A percentile compares a stretch with the other conserved stretches of the same genome.
Evolutionary conservation across 1,284 basidiomycete species (phyloP).

Genomic region (Papiliotrema fonsecae): DNA sequence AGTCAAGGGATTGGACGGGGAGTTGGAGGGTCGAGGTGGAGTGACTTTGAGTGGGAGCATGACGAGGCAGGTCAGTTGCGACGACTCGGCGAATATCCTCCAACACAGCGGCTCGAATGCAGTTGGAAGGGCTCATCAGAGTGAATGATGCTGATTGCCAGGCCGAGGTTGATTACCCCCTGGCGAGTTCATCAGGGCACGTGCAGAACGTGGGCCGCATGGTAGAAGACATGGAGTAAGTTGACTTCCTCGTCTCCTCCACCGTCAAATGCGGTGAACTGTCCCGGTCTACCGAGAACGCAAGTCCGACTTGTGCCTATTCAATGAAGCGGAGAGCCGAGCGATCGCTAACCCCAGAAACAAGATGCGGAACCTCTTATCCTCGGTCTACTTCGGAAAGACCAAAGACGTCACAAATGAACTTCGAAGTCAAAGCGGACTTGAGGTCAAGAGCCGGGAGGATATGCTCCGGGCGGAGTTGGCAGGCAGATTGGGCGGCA

Average conservation of each 20-base stretch:
- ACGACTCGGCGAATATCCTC: too few species aligned
- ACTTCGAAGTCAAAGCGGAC: conserved; percentile 76
- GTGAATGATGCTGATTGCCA: conserved; percentile 38
- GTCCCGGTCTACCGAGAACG: too few species aligned
- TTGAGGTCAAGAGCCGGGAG: conserved; percentile 76
- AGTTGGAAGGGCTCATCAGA: too few species aligned
- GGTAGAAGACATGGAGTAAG: conserved; percentile 92
- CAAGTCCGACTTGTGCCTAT: too few species aligned
- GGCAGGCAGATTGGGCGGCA: conserved; percentile 56
- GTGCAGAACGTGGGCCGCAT: conserved; percentile 87
- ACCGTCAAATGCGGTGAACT: too few species aligned
- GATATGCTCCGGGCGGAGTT: conserved; percentile 88
- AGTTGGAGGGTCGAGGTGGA: conserved; percentile 59
- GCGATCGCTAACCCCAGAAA: conserved; percentile 51
- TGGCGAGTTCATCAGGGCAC: conserved; percentile 73
- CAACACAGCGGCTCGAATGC: background rate
- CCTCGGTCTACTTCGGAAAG: conserved; percentile 98
- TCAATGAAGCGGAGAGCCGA: too few species aligned
- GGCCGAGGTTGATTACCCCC: conserved; percentile 79
- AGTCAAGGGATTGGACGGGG: conserved; percentile 23
- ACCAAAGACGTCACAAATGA: conserved; percentile 92
- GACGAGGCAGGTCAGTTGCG: conserved; percentile 87
- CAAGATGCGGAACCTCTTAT: conserved; percentile 93
- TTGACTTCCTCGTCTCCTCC: too few species aligned
- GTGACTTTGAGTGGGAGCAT: conserved; percentile 89